Base-by-base conservation (phyloP, 2,329 filamentous ascomycete species). In the Diaporthe amygdali region DNA sequence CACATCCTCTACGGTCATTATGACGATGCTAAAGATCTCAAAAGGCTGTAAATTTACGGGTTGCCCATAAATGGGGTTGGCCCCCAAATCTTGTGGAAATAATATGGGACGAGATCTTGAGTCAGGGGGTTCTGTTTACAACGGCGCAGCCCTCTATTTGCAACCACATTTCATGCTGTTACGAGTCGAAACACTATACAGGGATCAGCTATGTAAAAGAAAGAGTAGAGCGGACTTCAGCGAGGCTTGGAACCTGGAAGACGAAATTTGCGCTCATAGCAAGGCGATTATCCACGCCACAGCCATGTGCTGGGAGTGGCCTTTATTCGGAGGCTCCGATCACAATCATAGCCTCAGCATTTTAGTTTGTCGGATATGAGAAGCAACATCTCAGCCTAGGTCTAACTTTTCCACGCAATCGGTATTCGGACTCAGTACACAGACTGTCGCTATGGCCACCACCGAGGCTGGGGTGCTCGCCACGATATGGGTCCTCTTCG, bases 401-500 rank as follows among this genome's bases (percentile, higher is more conserved):
- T 27, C 14, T 37, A 27, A 27, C 9, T 8, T 22, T 22, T 30
- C 49, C 10, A 49, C 59, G 14, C 44, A 37, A 49, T 20, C 20
- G 30, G 14, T 25, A 20, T 49, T 37, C 59, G 41, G 44, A 27
- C 41, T 49, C 14, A 5, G 27, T 32, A 15, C 41, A 49, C 59
- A 49, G 32, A 41, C 59, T 44, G 59, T 44, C 44, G n/a, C 9
- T 6, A 64, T 64, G 59, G 30, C 44, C n/a, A 27, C 30, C 44
- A 49, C 59, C 44, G 44, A 64, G 41, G 41, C 59, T 20, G 59
- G 59, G 59, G 30, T 64, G 17, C 14, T 64, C 47, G 59, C 30
- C n/a, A 37, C 59, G 30, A 64, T 64, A 37, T 64, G 59, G 59
- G 30, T 49, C 59, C 59, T 64, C 59, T 64, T 64, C 30, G 44